Conservation (phyloP, 208 protist genomes). For the Acanthamoeba royreba region DNA sequence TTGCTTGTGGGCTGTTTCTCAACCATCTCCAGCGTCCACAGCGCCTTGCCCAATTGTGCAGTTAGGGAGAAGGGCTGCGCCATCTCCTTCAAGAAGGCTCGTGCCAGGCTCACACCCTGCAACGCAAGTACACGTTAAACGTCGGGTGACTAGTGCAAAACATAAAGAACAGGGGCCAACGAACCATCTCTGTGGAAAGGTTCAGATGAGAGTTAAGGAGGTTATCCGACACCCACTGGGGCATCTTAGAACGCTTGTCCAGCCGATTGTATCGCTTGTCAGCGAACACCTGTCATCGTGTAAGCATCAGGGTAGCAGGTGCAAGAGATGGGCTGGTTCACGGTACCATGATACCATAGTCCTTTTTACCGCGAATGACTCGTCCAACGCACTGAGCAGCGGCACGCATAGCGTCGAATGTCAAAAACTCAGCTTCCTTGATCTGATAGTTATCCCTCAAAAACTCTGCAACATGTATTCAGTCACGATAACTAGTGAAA, state of each 20-base stretch:
- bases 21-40: conserved; percentile 59
- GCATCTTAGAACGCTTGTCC: conserved; percentile 91
- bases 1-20: conserved; percentile 25
- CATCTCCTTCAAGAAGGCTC: conserved; percentile 93
- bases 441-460: conserved; percentile 94
- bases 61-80: conserved; percentile 81
- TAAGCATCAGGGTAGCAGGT: neutral
- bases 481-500: conserved; percentile 87
- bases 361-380: conserved; percentile 98
- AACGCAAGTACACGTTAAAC: neutral
- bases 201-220: conserved; percentile 69
- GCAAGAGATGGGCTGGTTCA: conserved; percentile 86
- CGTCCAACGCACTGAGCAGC: conserved; percentile 99
- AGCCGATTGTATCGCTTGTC: conserved; percentile 87
- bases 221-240: conserved; percentile 82
- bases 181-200: conserved; percentile 73
- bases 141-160: neutral
- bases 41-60: conserved; percentile 58
- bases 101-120: conserved; percentile 84
- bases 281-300: neutral
- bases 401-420: conserved; percentile 97
- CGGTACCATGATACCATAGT: conserved; percentile 99
- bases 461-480: too few species aligned
- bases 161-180: neutral
- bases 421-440: conserved; percentile 95